These are phyloP conservation scores for Colletotrichum kahawae DNA, from an alignment of 2,329 filamentous ascomycete genomes.

Conservation along the genomic window DNA sequence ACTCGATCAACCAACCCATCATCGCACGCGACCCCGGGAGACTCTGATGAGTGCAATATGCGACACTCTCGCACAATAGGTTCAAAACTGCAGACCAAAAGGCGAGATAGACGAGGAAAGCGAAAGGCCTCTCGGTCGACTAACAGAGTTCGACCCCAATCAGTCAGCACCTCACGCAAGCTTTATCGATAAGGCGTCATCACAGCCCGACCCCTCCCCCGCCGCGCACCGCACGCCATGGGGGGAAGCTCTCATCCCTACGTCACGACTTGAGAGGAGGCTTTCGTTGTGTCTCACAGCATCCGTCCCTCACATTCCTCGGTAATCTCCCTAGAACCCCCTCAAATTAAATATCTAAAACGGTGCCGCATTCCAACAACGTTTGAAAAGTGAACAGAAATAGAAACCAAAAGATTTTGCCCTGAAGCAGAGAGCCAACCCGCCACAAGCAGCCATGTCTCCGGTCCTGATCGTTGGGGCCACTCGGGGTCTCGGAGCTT, in stretches of 20 bases:
- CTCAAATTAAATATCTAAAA: background rate
- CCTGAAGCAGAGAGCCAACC: background rate
- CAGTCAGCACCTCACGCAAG: constrained; percentile 6
- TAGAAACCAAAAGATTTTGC: background rate
- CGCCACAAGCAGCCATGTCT: constrained; percentile 37
- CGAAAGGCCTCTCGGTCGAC: background rate
- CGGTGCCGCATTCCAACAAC: constrained; percentile 11
- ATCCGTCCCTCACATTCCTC: constrained; percentile 1
- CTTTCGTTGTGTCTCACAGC: background rate
- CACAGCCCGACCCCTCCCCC: background rate
- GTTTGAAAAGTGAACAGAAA: constrained; percentile 6
- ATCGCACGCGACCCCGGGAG: background rate
- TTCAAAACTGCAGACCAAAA: background rate
- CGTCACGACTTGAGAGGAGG: background rate
- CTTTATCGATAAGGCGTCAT: constrained; percentile 22
- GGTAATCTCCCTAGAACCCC: background rate
- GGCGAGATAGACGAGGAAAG: background rate
- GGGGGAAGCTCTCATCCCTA: background rate
- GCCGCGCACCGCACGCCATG: background rate
- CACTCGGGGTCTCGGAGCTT: constrained; percentile 70
- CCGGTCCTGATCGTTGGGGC: constrained; percentile 69
- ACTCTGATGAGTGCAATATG: background rate
- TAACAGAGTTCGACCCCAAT: background rate
- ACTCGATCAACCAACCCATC: background rate
- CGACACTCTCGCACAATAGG: background rate